Conservation (phyloP, 495 filamentous ascomycete species). For the Hypoxylon perforatum region DNA sequence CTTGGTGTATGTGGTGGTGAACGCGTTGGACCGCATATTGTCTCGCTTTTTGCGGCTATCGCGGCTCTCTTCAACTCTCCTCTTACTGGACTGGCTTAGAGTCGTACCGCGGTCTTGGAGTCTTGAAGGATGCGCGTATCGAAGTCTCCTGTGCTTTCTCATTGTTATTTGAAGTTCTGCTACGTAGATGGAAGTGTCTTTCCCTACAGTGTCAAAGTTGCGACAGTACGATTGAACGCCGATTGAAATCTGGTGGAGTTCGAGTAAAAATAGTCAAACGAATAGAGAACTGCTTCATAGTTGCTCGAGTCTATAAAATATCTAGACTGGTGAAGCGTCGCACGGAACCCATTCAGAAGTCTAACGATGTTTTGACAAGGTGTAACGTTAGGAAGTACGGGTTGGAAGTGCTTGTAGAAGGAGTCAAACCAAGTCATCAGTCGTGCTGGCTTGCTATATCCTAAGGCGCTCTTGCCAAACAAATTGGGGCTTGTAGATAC, state of each 20-base stretch:
- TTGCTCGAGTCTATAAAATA: constrained; percentile 10
- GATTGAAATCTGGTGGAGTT: neutral
- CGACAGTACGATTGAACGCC: neutral
- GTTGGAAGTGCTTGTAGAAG: neutral
- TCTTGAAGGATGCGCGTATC: neutral
- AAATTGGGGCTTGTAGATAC: no score
- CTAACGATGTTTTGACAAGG: constrained; percentile 13
- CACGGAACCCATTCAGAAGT: neutral
- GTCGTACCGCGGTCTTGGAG: neutral
- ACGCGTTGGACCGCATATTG: constrained; percentile 15
- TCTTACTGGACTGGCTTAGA: neutral
- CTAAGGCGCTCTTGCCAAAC: neutral
- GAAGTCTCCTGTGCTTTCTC: constrained; percentile 20
- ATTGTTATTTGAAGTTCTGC: constrained; percentile 13
- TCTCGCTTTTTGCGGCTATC: neutral
- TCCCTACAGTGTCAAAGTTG: constrained; percentile 8
- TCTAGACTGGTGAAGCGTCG: constrained; percentile 10
- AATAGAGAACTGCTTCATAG: constrained; percentile 20
- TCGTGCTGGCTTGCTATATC: neutral
- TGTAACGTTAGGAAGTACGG: neutral
- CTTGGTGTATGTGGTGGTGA: constrained; percentile 4
- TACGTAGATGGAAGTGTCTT: neutral
- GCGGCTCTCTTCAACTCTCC: neutral
- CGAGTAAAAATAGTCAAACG: constrained; percentile 18
- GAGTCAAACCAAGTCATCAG: neutral